Percentiles rank a stretch among this genome's conserved stretches.
phyloP scores from a whole-genome alignment of 495 filamentous ascomycete genomes.

The Hypomontagnella submonticulosa region DNA sequence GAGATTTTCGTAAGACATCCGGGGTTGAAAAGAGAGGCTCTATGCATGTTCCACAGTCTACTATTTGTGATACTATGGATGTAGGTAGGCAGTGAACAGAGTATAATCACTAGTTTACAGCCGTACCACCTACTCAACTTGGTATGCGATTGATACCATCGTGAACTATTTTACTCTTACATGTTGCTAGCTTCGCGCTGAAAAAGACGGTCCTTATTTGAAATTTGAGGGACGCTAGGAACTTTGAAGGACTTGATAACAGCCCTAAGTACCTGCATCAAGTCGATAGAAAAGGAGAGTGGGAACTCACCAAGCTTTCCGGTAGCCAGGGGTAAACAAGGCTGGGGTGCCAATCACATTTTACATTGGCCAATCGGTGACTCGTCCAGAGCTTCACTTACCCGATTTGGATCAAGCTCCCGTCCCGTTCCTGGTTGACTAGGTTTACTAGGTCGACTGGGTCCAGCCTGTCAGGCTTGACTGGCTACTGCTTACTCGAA shows the following conservation, averaged over 20 bases:
- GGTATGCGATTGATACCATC: neutral
- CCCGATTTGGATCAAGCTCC: conserved; percentile 35
- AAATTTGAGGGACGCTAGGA: conserved; percentile 10
- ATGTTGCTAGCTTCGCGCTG: conserved; percentile 14
- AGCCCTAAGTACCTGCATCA: neutral
- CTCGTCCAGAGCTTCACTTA: conserved; percentile 16
- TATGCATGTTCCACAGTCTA: conserved; percentile 11
- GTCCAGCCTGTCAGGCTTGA: neutral
- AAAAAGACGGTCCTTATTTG: conserved; percentile 6
- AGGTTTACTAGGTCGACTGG: conserved; percentile 13
- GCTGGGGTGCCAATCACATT: conserved; percentile 30
- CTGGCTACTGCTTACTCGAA: neutral
- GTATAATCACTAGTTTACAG: neutral
- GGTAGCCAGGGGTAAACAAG: conserved; percentile 34
- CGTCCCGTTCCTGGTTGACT: conserved; percentile 35
- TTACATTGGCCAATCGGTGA: conserved; percentile 27
- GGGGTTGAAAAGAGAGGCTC: conserved; percentile 15
- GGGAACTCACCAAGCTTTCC: conserved; percentile 23
- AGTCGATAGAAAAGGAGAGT: conserved; percentile 22
- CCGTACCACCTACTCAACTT: neutral
- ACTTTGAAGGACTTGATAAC: neutral
- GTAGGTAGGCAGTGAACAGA: neutral
- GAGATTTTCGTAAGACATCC: conserved; percentile 24
- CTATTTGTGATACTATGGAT: neutral
- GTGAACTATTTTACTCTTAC: neutral